Evolutionary conservation across 768 basidiomycete species (phyloP).

Genomic region (Butyriboletus loyo): DNA sequence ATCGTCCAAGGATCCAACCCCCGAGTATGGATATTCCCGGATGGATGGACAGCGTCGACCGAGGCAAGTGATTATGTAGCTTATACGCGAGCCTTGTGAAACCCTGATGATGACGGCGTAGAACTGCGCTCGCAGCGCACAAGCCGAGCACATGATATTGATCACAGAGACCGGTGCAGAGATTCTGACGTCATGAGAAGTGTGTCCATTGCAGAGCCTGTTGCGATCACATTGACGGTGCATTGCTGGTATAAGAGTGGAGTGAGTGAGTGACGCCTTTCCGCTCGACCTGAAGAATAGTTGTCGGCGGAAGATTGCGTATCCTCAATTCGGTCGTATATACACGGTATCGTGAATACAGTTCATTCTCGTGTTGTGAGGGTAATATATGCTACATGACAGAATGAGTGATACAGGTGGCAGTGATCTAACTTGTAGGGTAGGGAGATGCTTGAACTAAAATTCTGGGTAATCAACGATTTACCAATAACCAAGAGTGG

Average conservation of each 20-base stretch:
- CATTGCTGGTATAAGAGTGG: not conserved
- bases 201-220: not conserved
- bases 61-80: conserved; percentile 46
- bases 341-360: not conserved
- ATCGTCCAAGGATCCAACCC: conserved; percentile 75
- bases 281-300: not conserved
- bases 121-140: conserved; percentile 81
- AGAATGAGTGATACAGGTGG: not conserved
- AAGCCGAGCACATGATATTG: conserved; percentile 86
- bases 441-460: not conserved
- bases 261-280: too few relatives aligned
- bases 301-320: not conserved
- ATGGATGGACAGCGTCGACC: conserved; percentile 92
- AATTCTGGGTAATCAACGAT: too few relatives aligned
- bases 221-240: too few relatives aligned
- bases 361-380: not conserved
- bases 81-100: not conserved
- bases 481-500: conserved; percentile 19
- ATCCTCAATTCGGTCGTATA: not conserved
- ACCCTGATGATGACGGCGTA: conserved; percentile 26
- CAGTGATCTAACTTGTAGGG: not conserved
- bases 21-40: conserved; percentile 75
- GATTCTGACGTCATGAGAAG: conserved; percentile 56
- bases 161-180: conserved; percentile 79
- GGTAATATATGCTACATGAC: conserved; percentile 15